Base-by-base conservation (phyloP, 176 grass and related monocot genomes). In the Secale cereale region DNA sequence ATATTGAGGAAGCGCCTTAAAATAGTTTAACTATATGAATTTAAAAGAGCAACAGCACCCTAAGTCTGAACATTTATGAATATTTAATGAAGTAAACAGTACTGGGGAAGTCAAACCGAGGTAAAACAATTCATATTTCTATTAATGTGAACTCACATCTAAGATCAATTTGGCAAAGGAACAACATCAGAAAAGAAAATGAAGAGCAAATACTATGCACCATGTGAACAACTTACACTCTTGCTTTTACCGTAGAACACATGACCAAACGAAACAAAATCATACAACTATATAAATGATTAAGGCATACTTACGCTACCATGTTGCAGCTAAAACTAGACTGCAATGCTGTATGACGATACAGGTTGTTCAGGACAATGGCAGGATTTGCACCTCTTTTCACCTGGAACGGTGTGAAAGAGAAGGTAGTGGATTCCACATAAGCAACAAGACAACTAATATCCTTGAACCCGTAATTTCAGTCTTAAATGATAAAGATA, bases 251-350 rank as follows among this genome's bases (percentile, higher is more conserved):
- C 16, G 16, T 8, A 77, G 52, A 77, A 54, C 74, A 88, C 17
- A 76, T 5, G 29, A 89, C n/a, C 41, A 77, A 61, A 70, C 30
- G 31, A 26, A 36, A 29, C 30, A 73, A 81, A 70, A 28, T 30
- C 26, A 30, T 4, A 62, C 25, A 65, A 77, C n/a, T 77, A 23
- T 45, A 78, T 35, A 82, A 67, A 59, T 83, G 33, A 56, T 60
- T 88, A 65, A 61, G 78, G 36, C 17, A 39, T 85, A 95, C 96
- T 93, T 90, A 95, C 96, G 93, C 87, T 43, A 98, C 96, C 89
- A 98, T 98, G 74, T 98, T 98, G 91, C 96, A 98, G 89, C 93
- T 98, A 90, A 98, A 98, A 82, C 96, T 83, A 80, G 96, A 98
- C 78, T 98, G 96, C 79, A 98, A 87, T 83, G 96, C 81, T 83